Base-by-base conservation (phyloP, 345 rosid genomes). In the Draba incana region DNA sequence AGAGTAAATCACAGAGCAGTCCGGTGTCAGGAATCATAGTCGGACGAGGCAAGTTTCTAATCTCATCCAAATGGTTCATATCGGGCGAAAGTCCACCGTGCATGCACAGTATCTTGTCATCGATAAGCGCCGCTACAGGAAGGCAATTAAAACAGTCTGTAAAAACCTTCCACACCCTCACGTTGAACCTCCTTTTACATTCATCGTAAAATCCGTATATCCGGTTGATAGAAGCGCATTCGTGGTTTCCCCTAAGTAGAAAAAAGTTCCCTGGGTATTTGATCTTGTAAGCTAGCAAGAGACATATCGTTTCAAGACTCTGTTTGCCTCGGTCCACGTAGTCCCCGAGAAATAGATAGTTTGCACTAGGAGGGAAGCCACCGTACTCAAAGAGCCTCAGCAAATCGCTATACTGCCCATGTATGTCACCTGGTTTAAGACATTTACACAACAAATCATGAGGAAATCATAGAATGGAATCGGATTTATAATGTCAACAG, bases 61-160 rank as follows among this genome's bases (percentile, higher is more conserved):
- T 81, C 71, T 90, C 90, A 75, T 92, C 97, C 75, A 92, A 83
- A 76, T 80, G 81, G 37, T 80, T 67, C 13, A 92, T 82, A 28
- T 92, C 98, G 9, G 98, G 97, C 12, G 98, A 92, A 60, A 92
- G 92, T 45, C 98, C 98, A 55, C 98, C 97, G 49, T 92, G 98
- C 97, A 92, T 90, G 79, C 98, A 92, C 79, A 92, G 62, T 71
- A 92, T 92, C 39, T 90, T 92, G 71, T 92, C 98, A 59, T 92
- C 97, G 39, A 92, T 66, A 38, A 89, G 88, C 50, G 97, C 98
- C 0, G 97, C 92, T 10, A 90, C 97, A 20, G 98, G 98, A 57
- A 92, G 96, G 71, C 90, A 90, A 58, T 92, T 92, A 75, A 92
- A 92, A 76, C 88, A 90, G 28, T 92, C 98, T 10, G 97, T 86